Evolutionary conservation across 768 basidiomycete genomes (phyloP), one percentile per base, ranked within the genome.

Genomic region (Leccinellum albellum): DNA sequence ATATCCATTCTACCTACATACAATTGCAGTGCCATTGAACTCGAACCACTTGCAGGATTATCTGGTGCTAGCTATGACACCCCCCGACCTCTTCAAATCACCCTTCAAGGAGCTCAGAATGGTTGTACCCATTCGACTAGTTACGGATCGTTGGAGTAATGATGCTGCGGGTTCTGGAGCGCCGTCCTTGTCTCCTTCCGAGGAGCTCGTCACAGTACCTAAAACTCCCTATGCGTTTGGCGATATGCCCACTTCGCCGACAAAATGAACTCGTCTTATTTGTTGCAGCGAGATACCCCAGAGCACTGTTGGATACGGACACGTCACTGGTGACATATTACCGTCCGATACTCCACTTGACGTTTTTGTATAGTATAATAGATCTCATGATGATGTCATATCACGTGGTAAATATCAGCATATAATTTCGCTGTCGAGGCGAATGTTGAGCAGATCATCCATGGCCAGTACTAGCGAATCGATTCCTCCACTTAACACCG

Each of bases 71-170:
- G 80, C 83, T 1, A 75, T 87, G 68, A 76, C 73, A 0, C 86
- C 89, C 3, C 76, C 78, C 12, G 84, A 89, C 55, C 76, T 77
- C 17, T 63, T 67, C 17, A 82, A 81, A 62, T 75, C 80, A 1
- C 75, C 81, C 0, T 87, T 89, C 68, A 70, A 66, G 45, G 86
- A 87, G 46, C 70, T 88, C 44, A 81, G 88, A 10, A 76, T 79
- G 53, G 76, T 81, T 17, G 74, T 89, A n/a, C 86, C 87, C 6
- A 72, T 90, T 20, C 80, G 81, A 13, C 73, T 90, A 10, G 79
- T 81, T 6, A 89, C 89, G 5, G 85, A 90, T 60, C 66, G 76
- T 3, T 88, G 80, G 78, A 75, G 70, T 67, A 37, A 74, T 66
- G 59, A 76, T 74, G 56, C 74, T 57, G 60, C 62, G 20, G 64